Evolutionary conservation across 805 yeast species (phyloP), one percentile per base, ranked within the genome.

Genomic region (Yarrowia osloensis): DNA sequence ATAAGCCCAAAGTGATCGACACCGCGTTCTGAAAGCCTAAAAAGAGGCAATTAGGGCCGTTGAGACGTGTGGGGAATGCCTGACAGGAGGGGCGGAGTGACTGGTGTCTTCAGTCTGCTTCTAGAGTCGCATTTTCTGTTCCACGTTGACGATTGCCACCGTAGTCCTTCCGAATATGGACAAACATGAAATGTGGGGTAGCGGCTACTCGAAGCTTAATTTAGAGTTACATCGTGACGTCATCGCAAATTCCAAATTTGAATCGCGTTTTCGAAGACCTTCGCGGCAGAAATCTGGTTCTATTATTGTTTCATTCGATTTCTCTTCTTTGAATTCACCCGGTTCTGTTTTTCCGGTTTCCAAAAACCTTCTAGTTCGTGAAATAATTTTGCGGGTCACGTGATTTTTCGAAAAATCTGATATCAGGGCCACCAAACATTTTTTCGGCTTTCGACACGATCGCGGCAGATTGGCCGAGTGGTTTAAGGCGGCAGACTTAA

Each of bases 401-500:
- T 54, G 61, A 54, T 15, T 35, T 54, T 54, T 35, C n/a, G 22
- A 17, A 35, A 54, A 17, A 2, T 24, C 1, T 4, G 24, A 9
- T 1, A 9, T 17, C 61, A 17, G 22, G 11, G 1, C 7, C 15
- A 8, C 21, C 37, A 54, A 7, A 21, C 24, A n/a, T 2, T 7
- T 22, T 37, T 54, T 37, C n/a, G 62, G 46, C 35, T 12, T 11
- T 54, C 26, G 35, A 35, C 62, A 54, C 62, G 62, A 50, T 50
- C 57, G 26, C 63, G 76, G 76, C 73, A 75, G 75, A 72, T 73
- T 73, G 75, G 76, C 76, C 76, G 75, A 73, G 75, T 73, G 75
- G 75, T 73, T 71, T 71, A 73, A 74, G 75, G 75, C 76, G 75
- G 75, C 76, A 73, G 75, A 74, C 75, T 73, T 73, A 73, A 73